phyloP scores from a whole-genome alignment of 116 monocot genomes.

The Iris pallida region DNA sequence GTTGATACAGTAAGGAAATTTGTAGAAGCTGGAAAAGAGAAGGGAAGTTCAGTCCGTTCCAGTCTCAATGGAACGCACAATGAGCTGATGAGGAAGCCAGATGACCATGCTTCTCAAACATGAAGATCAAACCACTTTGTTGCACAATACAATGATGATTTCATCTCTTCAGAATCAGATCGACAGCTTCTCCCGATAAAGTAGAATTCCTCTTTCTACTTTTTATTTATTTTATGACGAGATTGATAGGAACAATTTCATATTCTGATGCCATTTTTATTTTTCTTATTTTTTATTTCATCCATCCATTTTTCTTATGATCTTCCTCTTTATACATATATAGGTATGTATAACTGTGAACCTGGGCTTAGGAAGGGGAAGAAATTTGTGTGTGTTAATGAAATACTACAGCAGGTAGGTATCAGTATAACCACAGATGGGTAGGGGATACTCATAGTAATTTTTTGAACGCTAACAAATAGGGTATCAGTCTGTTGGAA shows the following conservation, averaged over 20 bases:
- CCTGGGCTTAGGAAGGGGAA: too few relatives aligned
- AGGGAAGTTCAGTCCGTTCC: slow-evolving; percentile 15
- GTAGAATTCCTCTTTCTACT: slow-evolving; percentile 22
- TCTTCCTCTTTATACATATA: too few relatives aligned
- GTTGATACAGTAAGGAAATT: slow-evolving; percentile 52
- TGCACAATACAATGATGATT: slow-evolving; percentile 68
- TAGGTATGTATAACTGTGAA: too few relatives aligned
- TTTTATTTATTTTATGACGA: neutral
- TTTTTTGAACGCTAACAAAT: too few relatives aligned
- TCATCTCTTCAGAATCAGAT: slow-evolving; percentile 97
- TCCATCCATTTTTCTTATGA: too few relatives aligned
- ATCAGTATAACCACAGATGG: too few relatives aligned
- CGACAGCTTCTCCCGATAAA: slow-evolving; percentile 82
- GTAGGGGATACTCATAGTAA: too few relatives aligned
- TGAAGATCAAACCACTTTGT: slow-evolving; percentile 41
- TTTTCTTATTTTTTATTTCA: too few relatives aligned
- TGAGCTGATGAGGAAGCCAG: slow-evolving; percentile 51
- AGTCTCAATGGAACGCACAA: slow-evolving; percentile 22
- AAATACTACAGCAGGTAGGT: too few relatives aligned
- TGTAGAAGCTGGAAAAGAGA: slow-evolving; percentile 46
- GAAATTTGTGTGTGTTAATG: too few relatives aligned
- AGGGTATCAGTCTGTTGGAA: too few relatives aligned
- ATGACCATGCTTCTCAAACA: slow-evolving; percentile 22
- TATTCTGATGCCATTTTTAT: neutral
- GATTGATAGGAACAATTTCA: neutral